These are phyloP conservation scores for Daedaleopsis nitida DNA, from an alignment of 768 basidiomycete genomes.

Conservation along the genomic window DNA sequence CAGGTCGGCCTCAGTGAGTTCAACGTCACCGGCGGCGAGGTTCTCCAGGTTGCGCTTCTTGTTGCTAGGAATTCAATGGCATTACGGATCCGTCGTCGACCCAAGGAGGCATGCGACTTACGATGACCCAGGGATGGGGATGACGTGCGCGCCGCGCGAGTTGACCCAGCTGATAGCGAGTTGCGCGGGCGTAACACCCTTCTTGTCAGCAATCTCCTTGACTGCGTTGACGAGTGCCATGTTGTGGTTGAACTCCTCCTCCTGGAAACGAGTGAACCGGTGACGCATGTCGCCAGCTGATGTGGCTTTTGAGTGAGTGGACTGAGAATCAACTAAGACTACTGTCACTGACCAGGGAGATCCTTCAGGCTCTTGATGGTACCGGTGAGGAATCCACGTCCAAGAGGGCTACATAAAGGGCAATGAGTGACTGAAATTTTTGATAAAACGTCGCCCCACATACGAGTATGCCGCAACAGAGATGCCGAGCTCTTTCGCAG, in stretches of 20 bases:
- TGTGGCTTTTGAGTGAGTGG: background rate
- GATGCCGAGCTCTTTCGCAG: constrained; percentile 56
- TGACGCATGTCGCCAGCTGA: constrained; percentile 21
- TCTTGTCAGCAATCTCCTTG: constrained; percentile 41
- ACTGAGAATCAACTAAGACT: background rate
- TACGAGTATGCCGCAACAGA: constrained; percentile 64
- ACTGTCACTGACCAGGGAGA: constrained; percentile 28
- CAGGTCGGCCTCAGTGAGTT: constrained; percentile 35
- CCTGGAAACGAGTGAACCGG: constrained; percentile 22
- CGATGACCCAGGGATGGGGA: constrained; percentile 52
- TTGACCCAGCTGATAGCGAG: constrained; percentile 38
- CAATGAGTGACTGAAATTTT: background rate
- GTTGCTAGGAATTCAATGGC: constrained; percentile 26
- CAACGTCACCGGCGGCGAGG: constrained; percentile 40
- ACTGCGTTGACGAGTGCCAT: constrained; percentile 43
- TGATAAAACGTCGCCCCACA: constrained; percentile 12
- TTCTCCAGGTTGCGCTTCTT: constrained; percentile 47
- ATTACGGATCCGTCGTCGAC: background rate
- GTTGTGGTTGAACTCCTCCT: constrained; percentile 42
- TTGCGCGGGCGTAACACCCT: constrained; percentile 43
- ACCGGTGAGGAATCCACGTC: constrained; percentile 55
- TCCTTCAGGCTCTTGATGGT: constrained; percentile 42
- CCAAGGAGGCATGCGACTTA: constrained; percentile 13
- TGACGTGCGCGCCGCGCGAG: constrained; percentile 23
- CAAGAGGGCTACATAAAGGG: constrained; percentile 45